Percentiles rank a stretch among this genome's conserved stretches.
phyloP scores from a whole-genome alignment of 176 grass and related monocot genomes.

The Rhynchospora breviuscula region DNA sequence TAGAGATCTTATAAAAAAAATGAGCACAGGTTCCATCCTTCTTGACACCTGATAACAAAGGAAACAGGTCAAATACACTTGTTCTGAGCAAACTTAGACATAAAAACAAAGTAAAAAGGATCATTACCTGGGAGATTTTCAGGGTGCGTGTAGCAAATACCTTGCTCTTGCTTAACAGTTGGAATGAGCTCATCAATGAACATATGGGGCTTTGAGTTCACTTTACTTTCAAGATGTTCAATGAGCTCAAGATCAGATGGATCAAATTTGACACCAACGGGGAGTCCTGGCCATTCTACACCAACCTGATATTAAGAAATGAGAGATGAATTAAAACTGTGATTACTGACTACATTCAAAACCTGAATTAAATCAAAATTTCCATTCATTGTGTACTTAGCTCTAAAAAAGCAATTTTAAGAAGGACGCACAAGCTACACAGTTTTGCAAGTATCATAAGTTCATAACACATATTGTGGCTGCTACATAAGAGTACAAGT shows the following conservation, averaged over 20 bases:
- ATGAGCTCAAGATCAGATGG: slow-evolving; percentile 69
- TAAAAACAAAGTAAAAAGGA: not conserved
- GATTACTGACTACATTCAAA: not conserved
- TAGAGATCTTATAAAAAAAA: slow-evolving; percentile 76
- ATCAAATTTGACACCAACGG: slow-evolving; percentile 89
- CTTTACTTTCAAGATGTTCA: slow-evolving; percentile 65
- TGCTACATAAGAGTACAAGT: not conserved
- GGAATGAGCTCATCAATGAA: slow-evolving; percentile 90
- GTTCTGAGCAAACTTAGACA: not conserved
- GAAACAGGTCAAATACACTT: not conserved
- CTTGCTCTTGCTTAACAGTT: slow-evolving; percentile 49
- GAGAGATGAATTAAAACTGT: not conserved
- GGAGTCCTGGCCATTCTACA: slow-evolving; percentile 64
- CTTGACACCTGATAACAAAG: slow-evolving; percentile 41
- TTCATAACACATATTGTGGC: not conserved
- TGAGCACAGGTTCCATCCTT: slow-evolving; percentile 56
- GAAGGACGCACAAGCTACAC: not conserved
- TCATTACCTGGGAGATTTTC: slow-evolving; percentile 78
- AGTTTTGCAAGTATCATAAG: not conserved
- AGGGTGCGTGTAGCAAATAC: slow-evolving; percentile 85
- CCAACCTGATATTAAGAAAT: slow-evolving; percentile 50
- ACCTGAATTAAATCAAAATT: not conserved
- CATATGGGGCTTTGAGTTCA: slow-evolving; percentile 45
- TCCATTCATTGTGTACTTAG: not conserved
- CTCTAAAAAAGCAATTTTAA: not conserved